These are phyloP conservation scores for Salvia hispanica DNA, from an alignment of 257 asterid genomes.

Conservation along the genomic window DNA sequence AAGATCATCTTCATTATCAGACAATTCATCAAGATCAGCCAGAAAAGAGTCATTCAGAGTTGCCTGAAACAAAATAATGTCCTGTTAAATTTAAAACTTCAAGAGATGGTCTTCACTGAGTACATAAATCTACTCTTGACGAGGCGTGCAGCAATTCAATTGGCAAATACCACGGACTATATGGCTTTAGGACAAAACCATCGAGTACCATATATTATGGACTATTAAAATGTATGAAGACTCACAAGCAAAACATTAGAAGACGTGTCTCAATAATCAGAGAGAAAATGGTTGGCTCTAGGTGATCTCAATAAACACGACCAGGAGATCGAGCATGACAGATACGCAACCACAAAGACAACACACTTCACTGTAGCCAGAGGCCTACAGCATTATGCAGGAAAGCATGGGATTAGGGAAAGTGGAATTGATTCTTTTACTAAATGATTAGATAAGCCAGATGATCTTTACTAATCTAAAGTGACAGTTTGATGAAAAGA, in stretches of 20 bases:
- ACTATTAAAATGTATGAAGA: neutral
- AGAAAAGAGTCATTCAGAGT: constrained; percentile 93
- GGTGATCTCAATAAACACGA: neutral
- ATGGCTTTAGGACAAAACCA: neutral
- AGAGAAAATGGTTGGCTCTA: neutral
- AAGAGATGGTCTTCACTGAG: neutral
- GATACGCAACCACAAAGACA: neutral
- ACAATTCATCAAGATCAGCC: constrained; percentile 94
- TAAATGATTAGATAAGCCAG: neutral
- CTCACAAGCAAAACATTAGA: neutral
- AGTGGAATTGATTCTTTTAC: neutral
- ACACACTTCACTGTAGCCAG: neutral
- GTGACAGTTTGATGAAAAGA: too few relatives aligned
- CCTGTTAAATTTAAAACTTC: constrained; percentile 12
- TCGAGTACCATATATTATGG: neutral
- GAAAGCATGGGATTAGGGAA: too few relatives aligned
- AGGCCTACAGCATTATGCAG: neutral
- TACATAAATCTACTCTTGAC: neutral
- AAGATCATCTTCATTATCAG: constrained; percentile 83
- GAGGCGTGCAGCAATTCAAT: neutral
- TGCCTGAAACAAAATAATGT: constrained; percentile 57
- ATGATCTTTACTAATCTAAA: too few relatives aligned
- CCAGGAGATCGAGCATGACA: constrained; percentile 11
- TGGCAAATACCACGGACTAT: neutral
- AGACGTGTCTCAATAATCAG: neutral